phyloP scores from a whole-genome alignment of 2,329 filamentous ascomycete species.

The Sclerotinia trifoliorum region DNA sequence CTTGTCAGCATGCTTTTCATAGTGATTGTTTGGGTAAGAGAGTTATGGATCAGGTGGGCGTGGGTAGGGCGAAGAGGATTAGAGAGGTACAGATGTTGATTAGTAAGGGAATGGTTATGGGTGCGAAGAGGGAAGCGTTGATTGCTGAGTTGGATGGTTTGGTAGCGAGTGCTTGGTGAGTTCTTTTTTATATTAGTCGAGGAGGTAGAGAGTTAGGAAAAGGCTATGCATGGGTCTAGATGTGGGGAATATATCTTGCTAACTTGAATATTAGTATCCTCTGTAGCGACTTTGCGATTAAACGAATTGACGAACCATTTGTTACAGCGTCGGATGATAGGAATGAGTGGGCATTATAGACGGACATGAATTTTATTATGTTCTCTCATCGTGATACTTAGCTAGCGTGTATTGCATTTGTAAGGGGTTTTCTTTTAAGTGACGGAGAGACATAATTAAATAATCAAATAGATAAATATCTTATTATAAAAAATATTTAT shows the following conservation, averaged over 20 bases:
- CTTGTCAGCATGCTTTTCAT: conserved; percentile 97
- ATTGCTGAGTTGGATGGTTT: conserved; percentile 88
- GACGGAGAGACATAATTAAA: too few relatives aligned
- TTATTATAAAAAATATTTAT: too few relatives aligned
- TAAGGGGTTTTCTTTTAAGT: background rate
- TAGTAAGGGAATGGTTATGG: conserved; percentile 68
- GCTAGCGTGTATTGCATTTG: background rate
- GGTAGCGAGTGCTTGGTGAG: conserved; percentile 84
- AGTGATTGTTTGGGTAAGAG: conserved; percentile 87
- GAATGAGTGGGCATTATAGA: conserved; percentile 68
- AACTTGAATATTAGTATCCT: conserved; percentile 63
- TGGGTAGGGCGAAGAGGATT: conserved; percentile 75
- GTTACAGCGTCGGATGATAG: conserved; percentile 69
- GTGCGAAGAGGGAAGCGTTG: conserved; percentile 73
- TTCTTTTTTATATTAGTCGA: conserved; percentile 28
- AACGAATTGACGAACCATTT: conserved; percentile 91
- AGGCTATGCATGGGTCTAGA: too few relatives aligned
- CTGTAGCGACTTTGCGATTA: conserved; percentile 93
- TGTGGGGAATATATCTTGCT: conserved; percentile 11
- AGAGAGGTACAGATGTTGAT: conserved; percentile 82
- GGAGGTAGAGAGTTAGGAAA: too few relatives aligned
- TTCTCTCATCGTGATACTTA: background rate
- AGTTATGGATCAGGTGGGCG: conserved; percentile 78
- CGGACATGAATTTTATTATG: background rate
- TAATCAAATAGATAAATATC: too few relatives aligned